phyloP scores from a whole-genome alignment of 2,329 filamentous ascomycete species.

The Cladobotryum mycophilum region DNA sequence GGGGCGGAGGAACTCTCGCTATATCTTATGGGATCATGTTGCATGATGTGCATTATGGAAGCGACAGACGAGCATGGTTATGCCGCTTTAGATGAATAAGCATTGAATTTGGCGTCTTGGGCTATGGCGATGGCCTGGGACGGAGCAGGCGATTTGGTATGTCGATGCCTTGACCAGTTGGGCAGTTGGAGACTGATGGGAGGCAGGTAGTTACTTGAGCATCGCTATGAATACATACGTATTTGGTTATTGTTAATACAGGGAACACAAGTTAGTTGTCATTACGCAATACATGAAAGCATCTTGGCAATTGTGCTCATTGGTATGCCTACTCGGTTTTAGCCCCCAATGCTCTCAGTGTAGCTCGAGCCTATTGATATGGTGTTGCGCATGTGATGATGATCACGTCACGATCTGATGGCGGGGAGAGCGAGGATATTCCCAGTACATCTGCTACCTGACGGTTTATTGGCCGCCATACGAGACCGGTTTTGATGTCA shows the following conservation, averaged over 20 bases:
- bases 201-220: slow-evolving; percentile 1
- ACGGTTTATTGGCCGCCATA: no score
- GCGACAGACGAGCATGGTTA: slow-evolving; percentile 12
- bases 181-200: slow-evolving; percentile 12
- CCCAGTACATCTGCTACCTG: no score
- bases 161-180: slow-evolving; percentile 10
- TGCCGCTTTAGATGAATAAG: slow-evolving; percentile 15
- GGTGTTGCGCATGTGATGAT: no score
- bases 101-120: slow-evolving; percentile 16
- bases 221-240: slow-evolving; percentile 7
- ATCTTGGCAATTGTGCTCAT: no score
- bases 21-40: slow-evolving; percentile 24
- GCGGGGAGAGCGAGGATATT: no score
- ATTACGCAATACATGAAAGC: no score
- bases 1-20: slow-evolving; percentile 11
- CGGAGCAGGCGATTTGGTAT: slow-evolving; percentile 11
- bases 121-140: slow-evolving; percentile 9
- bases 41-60: slow-evolving; percentile 18
- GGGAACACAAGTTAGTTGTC: slow-evolving; percentile 38
- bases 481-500: no score
- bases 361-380: no score
- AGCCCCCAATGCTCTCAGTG: no score
- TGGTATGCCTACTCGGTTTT: no score
- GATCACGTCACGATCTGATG: no score
- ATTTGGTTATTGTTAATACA: slow-evolving; percentile 52